These are phyloP conservation scores for Phytophthora brassicae DNA, from an alignment of 352 stramenopile species.

Conservation along the genomic window DNA sequence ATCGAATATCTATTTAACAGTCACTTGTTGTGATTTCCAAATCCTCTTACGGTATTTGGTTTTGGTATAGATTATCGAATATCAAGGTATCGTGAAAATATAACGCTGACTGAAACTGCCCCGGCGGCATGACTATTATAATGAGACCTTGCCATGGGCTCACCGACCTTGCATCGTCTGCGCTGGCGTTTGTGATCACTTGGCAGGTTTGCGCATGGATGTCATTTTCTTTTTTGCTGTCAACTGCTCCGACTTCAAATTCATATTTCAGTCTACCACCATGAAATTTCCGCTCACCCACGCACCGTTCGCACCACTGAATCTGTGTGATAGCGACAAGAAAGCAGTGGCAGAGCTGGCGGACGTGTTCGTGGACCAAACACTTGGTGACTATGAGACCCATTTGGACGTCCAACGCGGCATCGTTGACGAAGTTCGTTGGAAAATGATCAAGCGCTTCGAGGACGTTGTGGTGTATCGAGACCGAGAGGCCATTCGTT, in stretches of 20 bases:
- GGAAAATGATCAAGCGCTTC: conserved; percentile 44
- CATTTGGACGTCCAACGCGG: conserved; percentile 22
- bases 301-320: conserved; percentile 36
- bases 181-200: conserved; percentile 8
- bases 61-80: too few relatives aligned
- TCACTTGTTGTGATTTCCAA: too few relatives aligned
- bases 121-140: too few relatives aligned
- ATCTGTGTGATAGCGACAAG: conserved; percentile 24
- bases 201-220: background rate
- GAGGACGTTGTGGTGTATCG: conserved; percentile 38
- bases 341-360: conserved; percentile 27
- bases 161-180: conserved; percentile 16
- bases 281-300: conserved; percentile 37
- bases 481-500: conserved; percentile 20
- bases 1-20: too few relatives aligned
- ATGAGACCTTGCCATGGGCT: conserved; percentile 17
- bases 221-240: conserved; percentile 15
- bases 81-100: too few relatives aligned
- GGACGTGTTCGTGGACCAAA: conserved; percentile 39
- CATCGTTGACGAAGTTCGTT: conserved; percentile 32
- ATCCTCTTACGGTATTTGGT: too few relatives aligned
- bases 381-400: conserved; percentile 34
- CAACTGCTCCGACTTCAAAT: conserved; percentile 4
- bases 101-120: too few relatives aligned
- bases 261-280: background rate